Evolutionary conservation across 129 eudicot genomes (phyloP).

Genomic region (Flaveria bidentis): DNA sequence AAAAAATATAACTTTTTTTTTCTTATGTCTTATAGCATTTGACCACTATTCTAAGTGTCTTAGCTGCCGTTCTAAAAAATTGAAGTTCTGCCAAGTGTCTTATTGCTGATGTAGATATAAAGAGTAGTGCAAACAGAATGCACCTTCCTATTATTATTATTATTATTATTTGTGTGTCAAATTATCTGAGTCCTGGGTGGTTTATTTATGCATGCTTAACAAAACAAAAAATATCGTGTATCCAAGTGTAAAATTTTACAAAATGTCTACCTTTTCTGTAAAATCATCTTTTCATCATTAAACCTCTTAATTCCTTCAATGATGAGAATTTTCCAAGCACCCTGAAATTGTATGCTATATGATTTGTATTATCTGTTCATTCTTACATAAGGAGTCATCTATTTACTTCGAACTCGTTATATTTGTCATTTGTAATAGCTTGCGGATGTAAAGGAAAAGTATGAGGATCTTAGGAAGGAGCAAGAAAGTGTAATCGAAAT

Average conservation of each 20-base stretch:
- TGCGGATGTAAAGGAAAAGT: constrained; percentile 41
- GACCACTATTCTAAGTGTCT: not conserved
- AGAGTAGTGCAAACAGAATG: no score
- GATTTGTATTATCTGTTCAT: not conserved
- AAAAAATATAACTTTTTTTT: not conserved
- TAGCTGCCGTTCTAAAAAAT: no score
- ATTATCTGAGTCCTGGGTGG: not conserved
- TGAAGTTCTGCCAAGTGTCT: no score
- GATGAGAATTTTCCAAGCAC: not conserved
- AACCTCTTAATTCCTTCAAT: not conserved
- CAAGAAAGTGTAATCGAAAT: constrained; percentile 66
- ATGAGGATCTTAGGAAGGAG: constrained; percentile 51
- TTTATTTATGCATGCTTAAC: not conserved
- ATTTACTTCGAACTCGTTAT: not conserved
- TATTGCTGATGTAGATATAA: no score
- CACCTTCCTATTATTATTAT: no score
- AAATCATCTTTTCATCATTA: not conserved
- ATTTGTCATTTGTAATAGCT: constrained; percentile 40
- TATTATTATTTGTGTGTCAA: no score
- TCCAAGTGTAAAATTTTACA: not conserved
- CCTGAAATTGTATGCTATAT: not conserved
- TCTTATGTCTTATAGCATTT: not conserved
- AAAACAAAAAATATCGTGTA: not conserved
- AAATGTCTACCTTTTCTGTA: not conserved
- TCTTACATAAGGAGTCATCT: not conserved